phyloP scores from a whole-genome alignment of 805 yeast species.

The Pichia occidentalis region DNA sequence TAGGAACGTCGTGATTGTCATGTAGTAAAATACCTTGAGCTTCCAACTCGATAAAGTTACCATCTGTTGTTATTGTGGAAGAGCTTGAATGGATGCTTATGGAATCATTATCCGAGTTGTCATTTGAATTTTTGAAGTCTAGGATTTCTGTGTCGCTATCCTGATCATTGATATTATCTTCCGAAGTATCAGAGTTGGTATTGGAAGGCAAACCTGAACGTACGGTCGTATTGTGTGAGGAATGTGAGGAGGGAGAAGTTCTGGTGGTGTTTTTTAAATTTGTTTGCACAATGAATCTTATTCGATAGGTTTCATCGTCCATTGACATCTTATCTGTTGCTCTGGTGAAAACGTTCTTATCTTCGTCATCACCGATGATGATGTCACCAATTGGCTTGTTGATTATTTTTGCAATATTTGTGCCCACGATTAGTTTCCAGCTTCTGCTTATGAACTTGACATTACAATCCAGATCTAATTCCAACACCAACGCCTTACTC shows the following conservation, averaged over 20 bases:
- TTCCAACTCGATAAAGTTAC: constrained; percentile 66
- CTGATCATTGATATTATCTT: constrained; percentile 15
- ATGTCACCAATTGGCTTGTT: constrained; percentile 53
- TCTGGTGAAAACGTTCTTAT: constrained; percentile 57
- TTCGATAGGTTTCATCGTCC: constrained; percentile 74
- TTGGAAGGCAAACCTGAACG: neutral
- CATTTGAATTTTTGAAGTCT: constrained; percentile 4
- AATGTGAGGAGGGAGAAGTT: neutral
- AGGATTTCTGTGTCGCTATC: constrained; percentile 14
- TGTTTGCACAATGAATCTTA: constrained; percentile 53
- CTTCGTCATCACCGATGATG: constrained; percentile 60
- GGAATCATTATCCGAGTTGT: constrained; percentile 21
- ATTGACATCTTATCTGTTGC: constrained; percentile 65
- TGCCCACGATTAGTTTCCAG: constrained; percentile 78
- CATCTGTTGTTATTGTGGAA: constrained; percentile 45
- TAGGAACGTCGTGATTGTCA: constrained; percentile 51
- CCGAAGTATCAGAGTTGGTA: neutral
- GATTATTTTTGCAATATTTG: constrained; percentile 47
- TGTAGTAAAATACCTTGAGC: constrained; percentile 90
- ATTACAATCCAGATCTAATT: constrained; percentile 71
- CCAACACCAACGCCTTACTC: constrained; percentile 59
- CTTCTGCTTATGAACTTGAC: constrained; percentile 68
- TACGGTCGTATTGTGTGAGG: neutral
- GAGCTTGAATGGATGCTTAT: constrained; percentile 24
- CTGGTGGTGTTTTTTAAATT: constrained; percentile 15